Evolutionary conservation across 2,329 filamentous ascomycete species (phyloP).

Genomic region (Phialophora verrucosa): DNA sequence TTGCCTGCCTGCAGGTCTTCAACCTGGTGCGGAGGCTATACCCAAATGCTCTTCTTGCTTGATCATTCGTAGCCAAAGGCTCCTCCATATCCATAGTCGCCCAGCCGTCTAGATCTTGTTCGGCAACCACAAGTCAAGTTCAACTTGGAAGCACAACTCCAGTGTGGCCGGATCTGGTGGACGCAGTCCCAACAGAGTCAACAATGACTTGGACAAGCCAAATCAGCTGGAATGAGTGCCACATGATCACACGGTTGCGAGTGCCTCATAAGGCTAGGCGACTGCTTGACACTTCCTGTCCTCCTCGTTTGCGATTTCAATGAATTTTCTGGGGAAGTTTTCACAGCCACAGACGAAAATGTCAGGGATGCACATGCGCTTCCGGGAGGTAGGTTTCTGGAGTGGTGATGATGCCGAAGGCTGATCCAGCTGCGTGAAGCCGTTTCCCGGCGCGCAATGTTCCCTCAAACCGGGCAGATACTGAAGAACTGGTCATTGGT

Average conservation of each 20-base stretch:
- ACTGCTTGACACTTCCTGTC: not conserved
- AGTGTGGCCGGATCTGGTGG: not conserved
- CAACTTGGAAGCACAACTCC: not conserved
- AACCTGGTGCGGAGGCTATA: not conserved
- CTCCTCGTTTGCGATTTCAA: not conserved
- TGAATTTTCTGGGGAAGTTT: not conserved
- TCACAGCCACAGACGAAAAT: not conserved
- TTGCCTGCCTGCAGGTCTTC: not conserved
- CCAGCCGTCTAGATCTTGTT: not conserved
- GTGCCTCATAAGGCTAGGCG: not conserved
- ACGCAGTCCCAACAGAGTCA: not conserved
- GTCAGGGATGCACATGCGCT: not conserved
- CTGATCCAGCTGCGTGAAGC: not conserved
- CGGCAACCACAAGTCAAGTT: not conserved
- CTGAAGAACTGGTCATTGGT: not conserved
- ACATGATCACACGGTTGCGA: not conserved
- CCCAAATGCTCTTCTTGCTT: not conserved
- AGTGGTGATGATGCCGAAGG: not conserved
- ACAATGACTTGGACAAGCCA: not conserved
- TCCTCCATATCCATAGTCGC: not conserved
- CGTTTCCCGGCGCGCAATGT: not conserved
- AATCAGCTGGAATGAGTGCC: not conserved
- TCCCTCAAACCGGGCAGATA: not conserved
- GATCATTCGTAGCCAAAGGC: not conserved
- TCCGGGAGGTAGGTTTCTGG: not conserved